phyloP scores from a whole-genome alignment of 805 yeast genomes.

The Saccharomycopsis fodiens region DNA sequence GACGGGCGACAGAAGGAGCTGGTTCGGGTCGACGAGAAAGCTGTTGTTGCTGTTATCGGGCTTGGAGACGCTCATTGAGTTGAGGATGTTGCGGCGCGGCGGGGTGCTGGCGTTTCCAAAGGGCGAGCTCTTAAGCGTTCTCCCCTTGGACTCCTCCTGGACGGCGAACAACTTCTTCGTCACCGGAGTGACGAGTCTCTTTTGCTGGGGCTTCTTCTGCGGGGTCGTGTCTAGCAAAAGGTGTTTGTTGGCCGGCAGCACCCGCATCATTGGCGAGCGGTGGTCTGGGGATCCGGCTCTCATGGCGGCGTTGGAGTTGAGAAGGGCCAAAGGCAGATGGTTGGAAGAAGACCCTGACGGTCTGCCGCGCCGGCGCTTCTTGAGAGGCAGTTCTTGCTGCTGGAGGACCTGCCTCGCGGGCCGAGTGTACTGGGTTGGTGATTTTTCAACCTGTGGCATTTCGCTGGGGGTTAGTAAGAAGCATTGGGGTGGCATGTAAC shows the following conservation, averaged over 20 bases:
- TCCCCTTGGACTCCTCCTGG: background rate
- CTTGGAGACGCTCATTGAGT: background rate
- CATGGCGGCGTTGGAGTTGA: conserved; percentile 7
- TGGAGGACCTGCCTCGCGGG: conserved; percentile 1
- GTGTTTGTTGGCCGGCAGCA: conserved; percentile 15
- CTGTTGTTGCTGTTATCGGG: conserved; percentile 20
- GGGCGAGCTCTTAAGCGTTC: background rate
- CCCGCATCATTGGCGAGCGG: conserved; percentile 23
- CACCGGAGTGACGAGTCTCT: conserved; percentile 10
- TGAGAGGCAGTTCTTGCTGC: conserved; percentile 12
- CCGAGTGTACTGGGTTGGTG: too few relatives aligned
- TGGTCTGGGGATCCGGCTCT: conserved; percentile 23
- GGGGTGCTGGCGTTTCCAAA: background rate
- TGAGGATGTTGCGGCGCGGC: background rate
- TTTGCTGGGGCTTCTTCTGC: conserved; percentile 4
- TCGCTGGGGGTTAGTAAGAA: background rate
- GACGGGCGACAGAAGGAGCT: conserved; percentile 8
- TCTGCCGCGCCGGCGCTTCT: conserved; percentile 8
- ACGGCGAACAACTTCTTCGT: conserved; percentile 17
- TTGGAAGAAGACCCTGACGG: background rate
- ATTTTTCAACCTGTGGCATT: background rate
- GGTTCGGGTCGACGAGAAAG: conserved; percentile 14
- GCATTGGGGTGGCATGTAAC: background rate
- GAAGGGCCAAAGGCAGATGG: conserved; percentile 6
- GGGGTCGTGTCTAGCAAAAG: background rate